Evolutionary conservation across 768 basidiomycete genomes (phyloP), one percentile per base, ranked within the genome.

Genomic region (Postia placenta): DNA sequence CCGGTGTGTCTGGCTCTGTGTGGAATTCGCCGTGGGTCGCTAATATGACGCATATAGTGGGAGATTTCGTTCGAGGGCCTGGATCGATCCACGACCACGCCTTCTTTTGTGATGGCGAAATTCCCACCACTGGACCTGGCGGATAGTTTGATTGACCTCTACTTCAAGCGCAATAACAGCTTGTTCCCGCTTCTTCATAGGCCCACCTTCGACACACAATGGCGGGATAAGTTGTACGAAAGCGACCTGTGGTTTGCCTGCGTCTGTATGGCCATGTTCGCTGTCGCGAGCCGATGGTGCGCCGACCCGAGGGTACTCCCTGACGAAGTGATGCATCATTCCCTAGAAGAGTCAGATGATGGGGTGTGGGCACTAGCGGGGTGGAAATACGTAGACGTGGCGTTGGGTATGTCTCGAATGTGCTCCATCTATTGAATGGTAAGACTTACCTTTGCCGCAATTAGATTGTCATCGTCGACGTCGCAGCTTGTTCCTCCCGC

Each of bases 81-180:
- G 4, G 49, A 55, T 42, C 45, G 48, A 5, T 51, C 47, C 14
- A 52, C 53, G 7, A 48, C 40, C 5, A 28, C 55, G 14, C 57
- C 54, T 5, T 47, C 48, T 54, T 60, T 38, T 62, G 72, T 51
- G 56, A 75, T 14, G 53, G 61, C 36, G 64, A 69, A 59, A 2
- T 83, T 87, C 42, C 92, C 90, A 33, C 78, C 87, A 0, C 58
- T 65, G 14, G 82, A 85, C 50, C 76, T 92, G 15, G 75, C 75
- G 6, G 59, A 65, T 24, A 61, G 56, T 15, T 72, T 96, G 25
- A 78, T 93, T 54, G 67, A 78, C 33, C 68, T 83, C 24, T 92
- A 80, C 61, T 95, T 95, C 56, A 55, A 66, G 2, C 71, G 81
- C 50, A 64, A 74, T 43, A 86, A 91, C 58, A 58, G 62, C 24